These are phyloP conservation scores for Adiantum capillusveneris DNA, from an alignment of 75 land plant genomes.

Conservation along the genomic window DNA sequence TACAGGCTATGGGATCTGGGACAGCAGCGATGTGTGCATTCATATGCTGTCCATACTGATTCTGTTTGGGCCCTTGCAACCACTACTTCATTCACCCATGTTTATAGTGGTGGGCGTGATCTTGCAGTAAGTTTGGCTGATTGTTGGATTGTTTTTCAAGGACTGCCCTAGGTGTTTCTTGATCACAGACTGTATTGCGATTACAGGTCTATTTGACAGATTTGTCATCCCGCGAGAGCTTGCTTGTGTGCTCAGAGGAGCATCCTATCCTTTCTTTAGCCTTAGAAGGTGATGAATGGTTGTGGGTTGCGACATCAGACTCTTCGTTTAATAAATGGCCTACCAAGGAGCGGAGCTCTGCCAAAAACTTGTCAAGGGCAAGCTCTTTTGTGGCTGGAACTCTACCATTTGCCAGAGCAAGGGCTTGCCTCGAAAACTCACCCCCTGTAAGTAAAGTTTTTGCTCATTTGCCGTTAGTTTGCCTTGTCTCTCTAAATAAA, in stretches of 20 bases:
- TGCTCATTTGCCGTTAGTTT: too few relatives aligned
- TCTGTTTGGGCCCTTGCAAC: slow-evolving; percentile 99
- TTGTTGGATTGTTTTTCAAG: not conserved
- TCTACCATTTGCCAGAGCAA: slow-evolving; percentile 84
- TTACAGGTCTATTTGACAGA: slow-evolving; percentile 88
- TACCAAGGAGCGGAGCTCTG: slow-evolving; percentile 61
- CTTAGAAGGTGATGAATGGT: slow-evolving; percentile 73
- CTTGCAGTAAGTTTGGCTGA: slow-evolving; percentile 56
- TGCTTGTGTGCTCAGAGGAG: slow-evolving; percentile 67
- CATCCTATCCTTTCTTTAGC: slow-evolving; percentile 72
- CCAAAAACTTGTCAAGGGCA: slow-evolving; percentile 70
- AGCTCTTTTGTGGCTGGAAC: slow-evolving; percentile 92
- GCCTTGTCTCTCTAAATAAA: too few relatives aligned
- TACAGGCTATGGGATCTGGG: slow-evolving; percentile 94
- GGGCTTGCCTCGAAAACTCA: slow-evolving; percentile 89
- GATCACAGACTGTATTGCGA: not conserved
- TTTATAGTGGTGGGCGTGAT: slow-evolving; percentile 96
- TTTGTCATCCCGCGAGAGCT: slow-evolving; percentile 73
- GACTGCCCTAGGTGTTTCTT: not conserved
- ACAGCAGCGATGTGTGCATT: slow-evolving; percentile 95
- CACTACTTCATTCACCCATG: slow-evolving; percentile 82
- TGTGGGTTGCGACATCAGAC: slow-evolving; percentile 94
- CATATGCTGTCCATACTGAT: slow-evolving; percentile 98
- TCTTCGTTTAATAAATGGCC: slow-evolving; percentile 87
- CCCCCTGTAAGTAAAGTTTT: slow-evolving; percentile 84